Conservation (phyloP, 495 filamentous ascomycete genomes). For the Penicillium malachiteum region DNA sequence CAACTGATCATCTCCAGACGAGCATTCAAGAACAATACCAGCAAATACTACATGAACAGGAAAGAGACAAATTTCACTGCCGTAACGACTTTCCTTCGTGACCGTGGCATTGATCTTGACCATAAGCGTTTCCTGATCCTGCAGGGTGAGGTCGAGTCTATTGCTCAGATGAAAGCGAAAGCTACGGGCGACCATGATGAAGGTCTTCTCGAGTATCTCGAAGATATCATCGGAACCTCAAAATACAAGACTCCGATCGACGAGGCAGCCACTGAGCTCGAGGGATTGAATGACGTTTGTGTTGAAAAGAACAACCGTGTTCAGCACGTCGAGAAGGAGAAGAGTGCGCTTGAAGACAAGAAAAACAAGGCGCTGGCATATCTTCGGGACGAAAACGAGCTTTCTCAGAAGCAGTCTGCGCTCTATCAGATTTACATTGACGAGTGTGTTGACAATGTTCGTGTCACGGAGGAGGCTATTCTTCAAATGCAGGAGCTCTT, state of each 20-base stretch:
- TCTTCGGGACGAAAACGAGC: conserved; percentile 89
- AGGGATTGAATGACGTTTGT: conserved; percentile 90
- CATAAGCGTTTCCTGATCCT: conserved; percentile 98
- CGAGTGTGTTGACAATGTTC: conserved; percentile 83
- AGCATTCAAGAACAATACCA: conserved; percentile 96
- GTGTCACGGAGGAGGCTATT: conserved; percentile 87
- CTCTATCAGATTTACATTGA: conserved; percentile 88
- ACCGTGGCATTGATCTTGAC: conserved; percentile 88
- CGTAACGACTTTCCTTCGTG: conserved; percentile 85
- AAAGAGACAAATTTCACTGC: conserved; percentile 84
- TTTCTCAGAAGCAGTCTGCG: conserved; percentile 81
- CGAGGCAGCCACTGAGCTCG: conserved; percentile 83
- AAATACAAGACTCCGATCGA: conserved; percentile 98
- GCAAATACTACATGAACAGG: conserved; percentile 95
- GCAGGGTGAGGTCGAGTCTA: conserved; percentile 97
- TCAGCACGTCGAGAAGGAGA: conserved; percentile 98
- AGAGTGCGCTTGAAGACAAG: conserved; percentile 85
- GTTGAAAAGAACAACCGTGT: conserved; percentile 91
- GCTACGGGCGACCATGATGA: conserved; percentile 93
- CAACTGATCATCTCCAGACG: conserved; percentile 82
- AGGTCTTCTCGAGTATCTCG: conserved; percentile 91
- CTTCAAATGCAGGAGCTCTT: conserved; percentile 84
- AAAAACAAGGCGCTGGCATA: conserved; percentile 90
- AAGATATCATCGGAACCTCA: conserved; percentile 97
- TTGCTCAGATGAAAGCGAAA: conserved; percentile 99